Evolutionary conservation across 257 asterid genomes (phyloP), one percentile per base, ranked within the genome.

Genomic region (Cruciata laevipes): DNA sequence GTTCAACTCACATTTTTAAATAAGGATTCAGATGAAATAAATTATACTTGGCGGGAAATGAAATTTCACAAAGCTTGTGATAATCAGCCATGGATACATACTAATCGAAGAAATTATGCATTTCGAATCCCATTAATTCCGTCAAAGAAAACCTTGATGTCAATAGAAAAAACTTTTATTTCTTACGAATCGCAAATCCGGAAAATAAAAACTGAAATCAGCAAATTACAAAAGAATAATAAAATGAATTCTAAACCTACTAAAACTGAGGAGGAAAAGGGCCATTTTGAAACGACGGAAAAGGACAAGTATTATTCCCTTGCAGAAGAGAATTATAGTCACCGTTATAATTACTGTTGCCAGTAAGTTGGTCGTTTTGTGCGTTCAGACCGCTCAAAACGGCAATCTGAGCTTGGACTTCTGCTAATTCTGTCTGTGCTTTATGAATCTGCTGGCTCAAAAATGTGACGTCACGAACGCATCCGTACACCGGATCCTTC

Each of bases 401-500:
- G 3, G 73, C 67, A 67, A 88, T 75, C 66, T 88, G 76, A 4
- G 87, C 87, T 67, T 80, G 84, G 40, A 78, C 62, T 12, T 73
- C 75, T 3, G 89, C 87, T 7, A 89, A 71, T 57, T 89, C 81
- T n/a, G 72, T 60, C n/a, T 85, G 79, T 3, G 80, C 78, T 5
- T 49, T 38, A 5, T 75, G 11, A 38, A 87, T 83, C 69, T 90
- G 84, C 25, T 88, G 83, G 23, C 73, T 68, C 53, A 90, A 65
- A 4, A 35, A 7, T 18, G 78, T 79, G 16, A 89, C 73, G 33
- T 75, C 69, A 16, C 95, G 90, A 0, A 78, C 96, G 30, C 89
- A 77, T 0, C 95, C 95, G 3, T 87, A 80, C 4, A 84, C 85
- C 0, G 89, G 95, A 59, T 88, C 92, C 38, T 76, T 75, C 21